Conservation (phyloP, 2,329 filamentous ascomycete species). For the Podosphaera xanthii region DNA sequence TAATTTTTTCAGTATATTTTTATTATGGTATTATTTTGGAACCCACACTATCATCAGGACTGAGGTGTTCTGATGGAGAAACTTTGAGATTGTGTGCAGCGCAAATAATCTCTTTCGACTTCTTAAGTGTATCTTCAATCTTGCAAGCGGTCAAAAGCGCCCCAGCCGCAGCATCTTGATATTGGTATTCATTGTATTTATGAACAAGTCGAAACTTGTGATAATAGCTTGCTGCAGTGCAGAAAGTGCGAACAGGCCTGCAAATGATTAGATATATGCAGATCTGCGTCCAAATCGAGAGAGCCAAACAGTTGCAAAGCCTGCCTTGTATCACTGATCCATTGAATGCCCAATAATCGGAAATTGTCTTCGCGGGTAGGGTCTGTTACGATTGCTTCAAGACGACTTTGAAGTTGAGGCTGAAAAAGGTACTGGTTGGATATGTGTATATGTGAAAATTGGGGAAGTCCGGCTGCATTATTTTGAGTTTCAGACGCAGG, state of each 20-base stretch:
- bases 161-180: slow-evolving; percentile 66
- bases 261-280: background rate
- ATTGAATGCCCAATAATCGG: slow-evolving; percentile 64
- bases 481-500: background rate
- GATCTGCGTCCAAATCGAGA: background rate
- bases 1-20: slow-evolving; percentile 16
- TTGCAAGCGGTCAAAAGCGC: slow-evolving; percentile 87
- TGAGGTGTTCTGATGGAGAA: slow-evolving; percentile 37
- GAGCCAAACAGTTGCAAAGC: slow-evolving; percentile 50
- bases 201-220: slow-evolving; percentile 81
- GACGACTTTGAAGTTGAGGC: slow-evolving; percentile 50
- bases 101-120: slow-evolving; percentile 78
- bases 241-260: slow-evolving; percentile 74
- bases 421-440: slow-evolving; percentile 57
- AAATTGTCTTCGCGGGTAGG: slow-evolving; percentile 59
- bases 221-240: slow-evolving; percentile 78
- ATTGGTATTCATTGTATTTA: slow-evolving; percentile 67
- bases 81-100: slow-evolving; percentile 66
- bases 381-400: slow-evolving; percentile 46
- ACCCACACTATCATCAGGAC: slow-evolving; percentile 60
- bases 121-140: slow-evolving; percentile 93
- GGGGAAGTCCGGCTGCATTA: slow-evolving; percentile 5
- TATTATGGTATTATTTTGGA: background rate
- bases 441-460: slow-evolving; percentile 18
- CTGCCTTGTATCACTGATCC: slow-evolving; percentile 69